Conservation (phyloP, 164 flowering plant species). For the Dillenia turbinata region DNA sequence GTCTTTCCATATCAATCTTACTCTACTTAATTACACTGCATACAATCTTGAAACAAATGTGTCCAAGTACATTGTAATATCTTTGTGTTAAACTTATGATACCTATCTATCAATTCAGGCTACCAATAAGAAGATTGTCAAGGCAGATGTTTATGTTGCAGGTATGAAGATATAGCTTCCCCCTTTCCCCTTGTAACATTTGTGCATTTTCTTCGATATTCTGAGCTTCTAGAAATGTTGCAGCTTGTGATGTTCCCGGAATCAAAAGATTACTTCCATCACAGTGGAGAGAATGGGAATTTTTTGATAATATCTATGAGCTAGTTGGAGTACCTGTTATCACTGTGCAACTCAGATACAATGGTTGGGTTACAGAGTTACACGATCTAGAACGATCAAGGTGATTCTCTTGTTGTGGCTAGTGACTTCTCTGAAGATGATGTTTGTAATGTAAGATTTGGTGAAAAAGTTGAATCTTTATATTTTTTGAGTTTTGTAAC, state of each 20-base stretch:
- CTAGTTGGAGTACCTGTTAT: slow-evolving; percentile 95
- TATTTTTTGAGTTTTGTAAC: too few relatives aligned
- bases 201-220: background rate
- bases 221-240: slow-evolving; percentile 12
- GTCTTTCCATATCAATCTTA: too few relatives aligned
- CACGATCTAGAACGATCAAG: slow-evolving; percentile 75
- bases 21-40: too few relatives aligned
- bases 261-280: slow-evolving; percentile 82
- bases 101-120: slow-evolving; percentile 48
- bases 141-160: slow-evolving; percentile 98
- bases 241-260: slow-evolving; percentile 99
- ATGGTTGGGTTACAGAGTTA: slow-evolving; percentile 97
- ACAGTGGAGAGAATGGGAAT: slow-evolving; percentile 76
- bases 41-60: too few relatives aligned
- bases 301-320: slow-evolving; percentile 76
- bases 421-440: too few relatives aligned
- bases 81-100: too few relatives aligned
- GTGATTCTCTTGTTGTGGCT: slow-evolving; percentile 26
- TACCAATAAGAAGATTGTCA: slow-evolving; percentile 68
- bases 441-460: too few relatives aligned
- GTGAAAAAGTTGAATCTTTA: too few relatives aligned
- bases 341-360: slow-evolving; percentile 95
- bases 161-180: slow-evolving; percentile 40
- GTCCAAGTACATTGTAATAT: too few relatives aligned
- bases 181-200: background rate